These are phyloP conservation scores for Sphaerulina musiva DNA, from an alignment of 2,329 filamentous ascomycete species.

Conservation along the genomic window DNA sequence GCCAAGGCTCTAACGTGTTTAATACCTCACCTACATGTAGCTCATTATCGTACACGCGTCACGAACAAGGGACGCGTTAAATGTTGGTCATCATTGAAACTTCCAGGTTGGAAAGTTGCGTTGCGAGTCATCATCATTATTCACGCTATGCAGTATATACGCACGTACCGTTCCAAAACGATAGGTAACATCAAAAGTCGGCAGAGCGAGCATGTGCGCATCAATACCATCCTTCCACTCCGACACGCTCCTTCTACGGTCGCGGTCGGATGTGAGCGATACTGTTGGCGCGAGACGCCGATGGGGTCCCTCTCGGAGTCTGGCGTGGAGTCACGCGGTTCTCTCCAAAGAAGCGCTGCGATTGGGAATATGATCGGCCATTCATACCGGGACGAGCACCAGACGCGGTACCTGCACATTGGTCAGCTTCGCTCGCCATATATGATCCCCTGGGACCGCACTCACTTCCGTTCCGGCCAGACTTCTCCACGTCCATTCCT, in stretches of 20 bases:
- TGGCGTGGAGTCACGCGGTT: constrained; percentile 24
- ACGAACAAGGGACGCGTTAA: no score
- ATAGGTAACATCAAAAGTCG: no score
- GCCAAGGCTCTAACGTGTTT: no score
- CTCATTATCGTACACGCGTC: no score
- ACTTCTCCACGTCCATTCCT: constrained; percentile 21
- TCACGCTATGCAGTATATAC: no score
- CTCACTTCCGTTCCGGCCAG: constrained; percentile 22
- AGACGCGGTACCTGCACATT: neutral
- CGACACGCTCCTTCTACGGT: neutral
- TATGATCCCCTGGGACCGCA: neutral
- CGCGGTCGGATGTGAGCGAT: constrained; percentile 1
- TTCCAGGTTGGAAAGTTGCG: no score
- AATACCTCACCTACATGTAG: no score
- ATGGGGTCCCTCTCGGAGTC: constrained; percentile 26
- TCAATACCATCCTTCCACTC: no score
- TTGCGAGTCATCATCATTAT: no score
- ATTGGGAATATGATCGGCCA: constrained; percentile 26
- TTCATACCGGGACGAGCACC: constrained; percentile 19
- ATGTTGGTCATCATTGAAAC: no score
- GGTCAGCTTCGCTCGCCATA: neutral
- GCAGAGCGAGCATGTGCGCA: no score
- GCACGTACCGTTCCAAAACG: no score
- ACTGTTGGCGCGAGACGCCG: constrained; percentile 25
- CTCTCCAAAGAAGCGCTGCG: constrained; percentile 28